These are phyloP conservation scores for Pelargonium fulgidum DNA, from an alignment of 441 rosid species.

Conservation along the genomic window DNA sequence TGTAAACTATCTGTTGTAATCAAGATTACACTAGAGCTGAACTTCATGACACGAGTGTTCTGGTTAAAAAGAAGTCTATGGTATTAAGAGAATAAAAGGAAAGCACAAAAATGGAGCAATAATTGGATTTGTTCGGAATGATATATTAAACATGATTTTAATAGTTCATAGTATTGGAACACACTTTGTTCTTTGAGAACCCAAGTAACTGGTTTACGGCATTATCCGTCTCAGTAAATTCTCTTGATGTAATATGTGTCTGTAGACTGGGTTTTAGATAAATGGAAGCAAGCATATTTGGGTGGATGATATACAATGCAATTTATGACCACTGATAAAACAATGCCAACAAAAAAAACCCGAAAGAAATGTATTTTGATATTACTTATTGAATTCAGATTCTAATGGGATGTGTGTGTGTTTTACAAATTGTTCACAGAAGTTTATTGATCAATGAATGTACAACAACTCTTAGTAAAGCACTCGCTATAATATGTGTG, in stretches of 20 bases:
- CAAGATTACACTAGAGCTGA: neutral
- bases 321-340: neutral
- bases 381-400: neutral
- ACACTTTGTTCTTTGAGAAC: neutral
- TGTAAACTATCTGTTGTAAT: neutral
- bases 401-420: neutral
- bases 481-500: too few species aligned
- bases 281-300: neutral
- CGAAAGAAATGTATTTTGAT: neutral
- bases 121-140: neutral
- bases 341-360: neutral
- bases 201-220: neutral
- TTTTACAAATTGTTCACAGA: neutral
- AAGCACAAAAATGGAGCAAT: neutral
- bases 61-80: neutral
- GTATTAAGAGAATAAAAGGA: neutral
- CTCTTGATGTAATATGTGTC: neutral
- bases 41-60: neutral
- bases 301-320: neutral
- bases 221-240: neutral
- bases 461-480: too few species aligned
- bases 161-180: neutral
- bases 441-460: constrained; percentile 1
- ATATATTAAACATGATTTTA: neutral
- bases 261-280: neutral